A percentile compares a stretch with the other conserved stretches of the same genome.
Evolutionary conservation across 2,329 filamentous ascomycete species (phyloP).

Genomic region (Myrmaecium sp.): DNA sequence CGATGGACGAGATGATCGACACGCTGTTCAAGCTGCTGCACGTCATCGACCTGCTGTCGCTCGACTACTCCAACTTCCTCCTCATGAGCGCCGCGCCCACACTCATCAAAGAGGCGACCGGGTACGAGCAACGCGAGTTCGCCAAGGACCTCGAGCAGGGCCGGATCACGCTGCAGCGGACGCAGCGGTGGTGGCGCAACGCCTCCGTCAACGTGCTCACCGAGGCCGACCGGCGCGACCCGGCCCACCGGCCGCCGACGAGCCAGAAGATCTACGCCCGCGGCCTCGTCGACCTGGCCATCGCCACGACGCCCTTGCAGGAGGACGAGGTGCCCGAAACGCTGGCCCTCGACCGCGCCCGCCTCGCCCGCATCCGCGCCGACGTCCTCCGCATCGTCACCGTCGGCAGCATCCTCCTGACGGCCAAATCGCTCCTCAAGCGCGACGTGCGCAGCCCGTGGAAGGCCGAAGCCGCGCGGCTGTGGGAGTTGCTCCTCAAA

Average conservation of each 20-base stretch:
- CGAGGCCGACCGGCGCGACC: conserved; percentile 52
- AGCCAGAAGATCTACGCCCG: conserved; percentile 58
- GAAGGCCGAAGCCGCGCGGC: conserved; percentile 57
- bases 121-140: conserved; percentile 62
- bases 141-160: conserved; percentile 44
- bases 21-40: conserved; percentile 59
- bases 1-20: conserved; percentile 50
- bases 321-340: conserved; percentile 52
- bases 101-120: conserved; percentile 51
- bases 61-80: conserved; percentile 72
- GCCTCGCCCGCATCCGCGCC: conserved; percentile 40
- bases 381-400: conserved; percentile 51
- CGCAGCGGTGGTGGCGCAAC: conserved; percentile 48
- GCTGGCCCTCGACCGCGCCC: conserved; percentile 48
- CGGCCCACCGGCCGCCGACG: conserved; percentile 47
- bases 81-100: conserved; percentile 54
- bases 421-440: conserved; percentile 70
- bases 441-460: conserved; percentile 62
- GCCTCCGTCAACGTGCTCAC: conserved; percentile 47
- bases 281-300: conserved; percentile 58
- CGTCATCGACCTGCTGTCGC: conserved; percentile 60
- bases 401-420: conserved; percentile 56
- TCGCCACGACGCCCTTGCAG: conserved; percentile 42
- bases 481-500: conserved; percentile 48
- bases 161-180: conserved; percentile 37